Conservation (phyloP, 208 protist genomes). For the Strigomonas oncopelti region DNA sequence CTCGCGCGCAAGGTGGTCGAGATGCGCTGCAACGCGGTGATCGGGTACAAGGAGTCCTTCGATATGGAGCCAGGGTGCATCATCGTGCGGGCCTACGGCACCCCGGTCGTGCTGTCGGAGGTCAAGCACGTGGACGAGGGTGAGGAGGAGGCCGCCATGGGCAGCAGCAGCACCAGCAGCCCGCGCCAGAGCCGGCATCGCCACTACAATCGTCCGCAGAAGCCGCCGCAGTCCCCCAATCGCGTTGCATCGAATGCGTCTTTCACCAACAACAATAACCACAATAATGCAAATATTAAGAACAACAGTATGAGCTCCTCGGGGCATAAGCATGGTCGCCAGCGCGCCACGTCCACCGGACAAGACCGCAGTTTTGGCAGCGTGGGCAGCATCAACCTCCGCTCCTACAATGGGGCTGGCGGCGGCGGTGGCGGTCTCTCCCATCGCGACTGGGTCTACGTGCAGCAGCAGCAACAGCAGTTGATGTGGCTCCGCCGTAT, state of each 20-base stretch:
- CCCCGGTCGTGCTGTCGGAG: slow-evolving; percentile 76
- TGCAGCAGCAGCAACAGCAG: too few species aligned
- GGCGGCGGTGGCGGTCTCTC: too few species aligned
- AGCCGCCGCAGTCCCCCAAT: background rate
- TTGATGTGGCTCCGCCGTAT: too few species aligned
- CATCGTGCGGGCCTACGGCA: slow-evolving; percentile 89
- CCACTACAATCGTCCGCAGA: background rate
- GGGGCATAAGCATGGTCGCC: too few species aligned
- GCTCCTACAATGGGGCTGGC: too few species aligned
- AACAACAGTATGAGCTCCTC: too few species aligned
- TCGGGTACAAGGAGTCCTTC: slow-evolving; percentile 87
- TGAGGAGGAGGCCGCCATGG: background rate
- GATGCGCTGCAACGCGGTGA: slow-evolving; percentile 84
- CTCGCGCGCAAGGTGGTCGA: slow-evolving; percentile 87
- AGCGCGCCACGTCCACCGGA: too few species aligned
- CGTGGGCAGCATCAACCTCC: too few species aligned
- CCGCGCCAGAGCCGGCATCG: background rate
- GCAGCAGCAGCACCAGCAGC: slow-evolving; percentile 1
- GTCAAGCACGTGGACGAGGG: slow-evolving; percentile 59
- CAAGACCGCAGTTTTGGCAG: too few species aligned
- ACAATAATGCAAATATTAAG: background rate
- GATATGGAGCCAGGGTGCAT: slow-evolving; percentile 88
- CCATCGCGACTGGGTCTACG: too few species aligned
- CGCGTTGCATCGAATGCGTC: too few species aligned
- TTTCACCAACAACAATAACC: background rate